Evolutionary conservation across 495 filamentous ascomycete species (phyloP).

Genomic region (Penicillium steckii): DNA sequence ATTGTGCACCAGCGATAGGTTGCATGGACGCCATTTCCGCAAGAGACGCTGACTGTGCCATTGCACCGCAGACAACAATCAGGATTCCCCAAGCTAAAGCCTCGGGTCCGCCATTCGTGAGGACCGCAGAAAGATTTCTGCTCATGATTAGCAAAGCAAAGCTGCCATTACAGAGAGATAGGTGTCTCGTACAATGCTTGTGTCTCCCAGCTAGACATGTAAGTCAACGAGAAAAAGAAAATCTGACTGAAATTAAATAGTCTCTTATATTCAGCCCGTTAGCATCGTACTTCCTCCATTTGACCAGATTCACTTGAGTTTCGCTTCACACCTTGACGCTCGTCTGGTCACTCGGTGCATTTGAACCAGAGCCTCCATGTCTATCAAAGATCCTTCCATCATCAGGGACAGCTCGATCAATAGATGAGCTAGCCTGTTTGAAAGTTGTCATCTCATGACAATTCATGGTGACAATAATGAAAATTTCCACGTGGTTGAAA

Average conservation of each 20-base stretch:
- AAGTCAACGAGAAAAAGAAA: constrained; percentile 21
- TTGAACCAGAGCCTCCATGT: not conserved
- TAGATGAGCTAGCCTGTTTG: not conserved
- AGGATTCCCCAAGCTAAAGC: constrained; percentile 17
- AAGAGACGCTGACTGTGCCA: constrained; percentile 25
- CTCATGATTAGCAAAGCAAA: not conserved
- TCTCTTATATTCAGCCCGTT: constrained; percentile 3
- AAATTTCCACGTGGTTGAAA: not conserved
- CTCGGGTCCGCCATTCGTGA: constrained; percentile 16
- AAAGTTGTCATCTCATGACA: not conserved
- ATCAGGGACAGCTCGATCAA: not conserved
- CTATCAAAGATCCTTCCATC: not conserved
- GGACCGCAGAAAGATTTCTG: constrained; percentile 14
- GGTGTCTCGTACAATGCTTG: constrained; percentile 11
- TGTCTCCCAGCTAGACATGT: constrained; percentile 21
- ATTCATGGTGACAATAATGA: not conserved
- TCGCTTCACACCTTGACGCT: not conserved
- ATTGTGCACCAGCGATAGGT: constrained; percentile 30
- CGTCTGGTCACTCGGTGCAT: not conserved
- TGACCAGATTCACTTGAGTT: not conserved
- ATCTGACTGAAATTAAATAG: constrained; percentile 22
- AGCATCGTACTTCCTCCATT: not conserved
- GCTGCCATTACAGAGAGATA: too few relatives aligned
- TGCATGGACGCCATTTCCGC: constrained; percentile 35
- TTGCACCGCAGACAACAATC: constrained; percentile 18